phyloP scores from a whole-genome alignment of 2,329 filamentous ascomycete genomes.

The Alternaria solani region DNA sequence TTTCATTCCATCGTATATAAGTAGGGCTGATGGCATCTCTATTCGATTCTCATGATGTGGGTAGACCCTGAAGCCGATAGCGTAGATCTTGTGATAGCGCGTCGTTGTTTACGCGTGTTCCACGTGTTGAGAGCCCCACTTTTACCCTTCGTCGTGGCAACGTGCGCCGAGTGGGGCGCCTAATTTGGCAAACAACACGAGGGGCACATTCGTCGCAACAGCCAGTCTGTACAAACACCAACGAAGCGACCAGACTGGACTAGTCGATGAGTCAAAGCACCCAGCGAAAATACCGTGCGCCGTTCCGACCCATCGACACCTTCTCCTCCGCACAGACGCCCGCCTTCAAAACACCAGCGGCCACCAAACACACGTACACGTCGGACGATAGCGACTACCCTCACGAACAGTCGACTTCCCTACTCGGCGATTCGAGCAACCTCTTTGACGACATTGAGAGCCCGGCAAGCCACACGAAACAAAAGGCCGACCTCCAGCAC shows the following conservation, averaged over 20 bases:
- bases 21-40: background rate
- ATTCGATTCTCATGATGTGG: background rate
- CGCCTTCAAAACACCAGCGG: slow-evolving; percentile 25
- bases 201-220: slow-evolving; percentile 2
- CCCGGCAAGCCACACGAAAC: slow-evolving; percentile 1
- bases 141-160: slow-evolving; percentile 14
- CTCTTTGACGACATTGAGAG: slow-evolving; percentile 44
- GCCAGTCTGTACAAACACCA: background rate
- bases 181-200: slow-evolving; percentile 15
- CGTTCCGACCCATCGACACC: slow-evolving; percentile 46
- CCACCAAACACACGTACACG: slow-evolving; percentile 9
- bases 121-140: slow-evolving; percentile 11
- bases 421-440: slow-evolving; percentile 45
- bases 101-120: slow-evolving; percentile 13
- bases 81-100: slow-evolving; percentile 15
- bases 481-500: slow-evolving; percentile 3
- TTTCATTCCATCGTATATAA: too few species aligned
- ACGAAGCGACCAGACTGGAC: background rate
- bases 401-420: slow-evolving; percentile 21
- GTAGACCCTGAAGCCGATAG: background rate
- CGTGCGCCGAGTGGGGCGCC: slow-evolving; percentile 10
- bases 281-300: slow-evolving; percentile 41
- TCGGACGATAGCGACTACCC: slow-evolving; percentile 13
- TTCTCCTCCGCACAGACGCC: slow-evolving; percentile 45
- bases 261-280: slow-evolving; percentile 34